Evolutionary conservation across 148 eudicot genomes (phyloP), one percentile per base, ranked within the genome.

Genomic region (Hydrangea macrophylla): DNA sequence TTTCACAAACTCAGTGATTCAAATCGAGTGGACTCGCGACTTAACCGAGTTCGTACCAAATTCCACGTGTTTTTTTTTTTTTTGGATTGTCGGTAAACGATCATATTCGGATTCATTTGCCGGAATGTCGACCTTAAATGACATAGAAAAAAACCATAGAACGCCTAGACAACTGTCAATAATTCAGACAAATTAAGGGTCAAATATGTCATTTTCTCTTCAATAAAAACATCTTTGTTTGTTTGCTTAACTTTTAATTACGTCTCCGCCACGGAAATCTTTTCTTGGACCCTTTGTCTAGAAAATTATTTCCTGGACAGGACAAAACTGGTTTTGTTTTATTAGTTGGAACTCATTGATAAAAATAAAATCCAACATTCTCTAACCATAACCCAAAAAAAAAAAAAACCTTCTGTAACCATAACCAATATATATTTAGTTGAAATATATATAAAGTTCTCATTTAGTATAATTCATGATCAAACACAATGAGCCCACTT

Each of bases 1-100:
- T 35, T 35, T 35, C 39, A 35, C 7, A 10, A 42, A 42, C 15
- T 11, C 48, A 11, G 53, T 48, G 53, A 18, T 20, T 15, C n/a
- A 3, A 5, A 48, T 22, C 10, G 53, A 36, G 85, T 57, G 73
- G 65, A 54, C 71, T 80, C 71, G 51, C 61, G 70, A 62, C 53
- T 55, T 58, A 70, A 78, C 5, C 28, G 60, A 23, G 62, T 39
- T 53, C 40, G 70, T 54, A 15, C 17, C 28, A 54, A 23, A 58
- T 39, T 53, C 40, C 67, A 39, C 65, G 28, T 42, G 40, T 53
- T n/a, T n/a, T n/a, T n/a, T n/a, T n/a, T n/a, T n/a, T n/a, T n/a
- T n/a, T 73, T 62, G 35, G 58, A 23, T 58, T 76, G 85, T 83
- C 85, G 79, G 83, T 73, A 73, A 68, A 76, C 67, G 64, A 83